A percentile compares a stretch with the other conserved stretches of the same genome.
Conservation (phyloP, 2,329 filamentous ascomycete species). For the Laburnicola sp. region DNA sequence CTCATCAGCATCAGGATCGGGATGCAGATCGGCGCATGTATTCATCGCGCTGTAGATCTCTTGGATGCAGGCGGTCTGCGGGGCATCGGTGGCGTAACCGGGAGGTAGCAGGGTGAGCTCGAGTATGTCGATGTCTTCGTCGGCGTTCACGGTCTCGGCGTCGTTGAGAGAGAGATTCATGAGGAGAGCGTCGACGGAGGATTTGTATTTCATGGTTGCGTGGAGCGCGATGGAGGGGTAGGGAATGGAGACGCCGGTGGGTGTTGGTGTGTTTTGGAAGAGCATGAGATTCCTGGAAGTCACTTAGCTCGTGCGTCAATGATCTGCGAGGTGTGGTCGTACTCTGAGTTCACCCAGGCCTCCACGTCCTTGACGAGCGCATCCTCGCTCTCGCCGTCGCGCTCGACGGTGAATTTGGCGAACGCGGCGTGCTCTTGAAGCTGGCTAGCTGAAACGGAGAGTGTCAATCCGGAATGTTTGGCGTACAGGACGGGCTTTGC, state of each 20-base stretch:
- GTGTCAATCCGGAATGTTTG: slow-evolving; percentile 60
- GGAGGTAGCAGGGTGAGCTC: slow-evolving; percentile 68
- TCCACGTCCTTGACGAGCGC: slow-evolving; percentile 46
- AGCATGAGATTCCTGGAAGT: slow-evolving; percentile 59
- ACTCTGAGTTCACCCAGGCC: slow-evolving; percentile 54
- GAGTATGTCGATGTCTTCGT: slow-evolving; percentile 65
- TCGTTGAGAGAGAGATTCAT: slow-evolving; percentile 53
- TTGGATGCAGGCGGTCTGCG: slow-evolving; percentile 42
- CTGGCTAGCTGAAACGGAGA: slow-evolving; percentile 61
- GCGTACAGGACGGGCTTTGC: slow-evolving; percentile 72
- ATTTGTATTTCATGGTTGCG: slow-evolving; percentile 65
- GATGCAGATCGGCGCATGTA: slow-evolving; percentile 74
- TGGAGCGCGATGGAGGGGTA: slow-evolving; percentile 77
- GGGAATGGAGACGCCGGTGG: slow-evolving; percentile 67
- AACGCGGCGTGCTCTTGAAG: slow-evolving; percentile 53
- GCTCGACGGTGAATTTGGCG: slow-evolving; percentile 47
- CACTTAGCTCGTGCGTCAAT: slow-evolving; percentile 3
- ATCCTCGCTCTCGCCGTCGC: slow-evolving; percentile 28
- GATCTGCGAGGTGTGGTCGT: slow-evolving; percentile 7
- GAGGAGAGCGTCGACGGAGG: slow-evolving; percentile 38
- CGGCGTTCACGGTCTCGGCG: slow-evolving; percentile 59
- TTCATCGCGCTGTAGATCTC: slow-evolving; percentile 71
- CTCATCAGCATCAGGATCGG: slow-evolving; percentile 65
- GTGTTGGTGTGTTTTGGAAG: slow-evolving; percentile 59
- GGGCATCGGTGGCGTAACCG: slow-evolving; percentile 23